phyloP scores from a whole-genome alignment of 257 asterid genomes.

The Fraxinus anomala region DNA sequence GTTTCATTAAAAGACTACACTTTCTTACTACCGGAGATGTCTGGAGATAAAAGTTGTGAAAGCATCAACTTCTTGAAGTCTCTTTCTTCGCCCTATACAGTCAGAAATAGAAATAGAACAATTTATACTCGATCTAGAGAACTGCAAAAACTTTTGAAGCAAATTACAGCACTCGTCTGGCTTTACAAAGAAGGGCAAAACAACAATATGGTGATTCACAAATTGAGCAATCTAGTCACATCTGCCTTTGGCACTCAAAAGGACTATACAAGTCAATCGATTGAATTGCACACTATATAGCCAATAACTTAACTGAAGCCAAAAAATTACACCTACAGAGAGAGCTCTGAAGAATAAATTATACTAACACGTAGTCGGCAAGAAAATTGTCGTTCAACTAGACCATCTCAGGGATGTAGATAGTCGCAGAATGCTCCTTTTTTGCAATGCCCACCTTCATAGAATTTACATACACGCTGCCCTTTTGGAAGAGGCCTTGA shows the following conservation, averaged over 20 bases:
- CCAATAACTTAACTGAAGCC: constrained; percentile 4
- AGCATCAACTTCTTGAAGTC: no score
- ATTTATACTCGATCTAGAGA: no score
- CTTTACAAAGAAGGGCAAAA: neutral
- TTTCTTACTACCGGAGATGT: no score
- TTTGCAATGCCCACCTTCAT: constrained; percentile 84
- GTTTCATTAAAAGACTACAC: no score
- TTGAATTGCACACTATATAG: constrained; percentile 16
- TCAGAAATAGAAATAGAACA: no score
- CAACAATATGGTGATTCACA: neutral
- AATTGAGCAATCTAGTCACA: neutral
- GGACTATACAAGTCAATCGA: neutral
- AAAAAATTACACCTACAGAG: constrained; percentile 18
- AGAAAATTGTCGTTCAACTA: constrained; percentile 17
- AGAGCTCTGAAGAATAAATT: constrained; percentile 27
- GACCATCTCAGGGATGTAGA: constrained; percentile 66
- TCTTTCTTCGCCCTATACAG: no score
- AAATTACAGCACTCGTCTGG: neutral
- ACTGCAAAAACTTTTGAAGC: neutral
- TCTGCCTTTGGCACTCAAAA: neutral
- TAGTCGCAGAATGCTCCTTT: constrained; percentile 92
- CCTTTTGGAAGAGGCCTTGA: constrained; percentile 66
- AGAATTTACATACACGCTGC: constrained; percentile 85
- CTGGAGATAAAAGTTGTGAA: no score
- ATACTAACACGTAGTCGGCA: constrained; percentile 32